phyloP scores from a whole-genome alignment of 495 filamentous ascomycete species.

The Daldinia grandis region DNA sequence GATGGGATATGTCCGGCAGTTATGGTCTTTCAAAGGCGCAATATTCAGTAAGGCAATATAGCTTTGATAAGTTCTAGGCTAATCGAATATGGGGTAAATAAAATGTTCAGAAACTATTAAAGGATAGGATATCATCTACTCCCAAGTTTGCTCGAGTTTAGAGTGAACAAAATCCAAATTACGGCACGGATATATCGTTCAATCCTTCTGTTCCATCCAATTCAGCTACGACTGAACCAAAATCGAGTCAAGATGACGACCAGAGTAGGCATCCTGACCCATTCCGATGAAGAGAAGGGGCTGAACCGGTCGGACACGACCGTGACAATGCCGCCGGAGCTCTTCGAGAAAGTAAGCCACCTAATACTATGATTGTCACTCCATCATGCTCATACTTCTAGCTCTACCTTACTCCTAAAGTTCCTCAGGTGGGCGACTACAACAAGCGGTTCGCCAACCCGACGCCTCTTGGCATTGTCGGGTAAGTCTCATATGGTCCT shows the following conservation, averaged over 20 bases:
- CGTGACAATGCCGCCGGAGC: slow-evolving; percentile 61
- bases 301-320: slow-evolving; percentile 49
- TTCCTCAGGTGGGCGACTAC: slow-evolving; percentile 57
- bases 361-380: not conserved
- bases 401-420: slow-evolving; percentile 64
- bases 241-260: slow-evolving; percentile 34
- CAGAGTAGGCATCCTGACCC: slow-evolving; percentile 6
- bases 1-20: slow-evolving; percentile 21
- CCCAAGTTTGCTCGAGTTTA: not conserved
- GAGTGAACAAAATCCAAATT: not conserved
- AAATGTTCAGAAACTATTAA: slow-evolving; percentile 22
- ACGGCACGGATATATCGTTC: not conserved
- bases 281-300: slow-evolving; percentile 52
- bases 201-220: not conserved
- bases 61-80: slow-evolving; percentile 19
- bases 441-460: slow-evolving; percentile 62
- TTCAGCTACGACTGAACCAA: not conserved
- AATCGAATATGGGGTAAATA: slow-evolving; percentile 14
- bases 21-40: slow-evolving; percentile 11
- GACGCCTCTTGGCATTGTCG: slow-evolving; percentile 63
- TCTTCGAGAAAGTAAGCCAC: slow-evolving; percentile 60
- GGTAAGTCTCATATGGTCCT: slow-evolving; percentile 34
- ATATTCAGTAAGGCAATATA: slow-evolving; percentile 12
- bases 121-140: slow-evolving; percentile 4
- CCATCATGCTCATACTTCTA: slow-evolving; percentile 17